Evolutionary conservation across 164 flowering plant species (phyloP), one percentile per base, ranked within the genome.

Genomic region (Annona cherimola): DNA sequence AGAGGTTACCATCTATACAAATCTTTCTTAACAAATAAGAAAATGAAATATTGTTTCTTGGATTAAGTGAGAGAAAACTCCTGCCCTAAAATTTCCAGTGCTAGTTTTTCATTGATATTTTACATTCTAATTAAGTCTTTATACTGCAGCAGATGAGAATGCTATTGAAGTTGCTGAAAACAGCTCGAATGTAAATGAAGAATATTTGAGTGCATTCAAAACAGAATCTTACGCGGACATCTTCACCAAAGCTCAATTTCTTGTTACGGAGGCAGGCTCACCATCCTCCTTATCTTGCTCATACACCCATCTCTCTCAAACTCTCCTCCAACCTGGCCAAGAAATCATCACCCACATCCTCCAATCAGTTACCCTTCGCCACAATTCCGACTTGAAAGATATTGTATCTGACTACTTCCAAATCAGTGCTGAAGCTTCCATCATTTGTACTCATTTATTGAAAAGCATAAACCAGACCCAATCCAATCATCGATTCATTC

Each of bases 361-460:
- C 9, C 86, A 87, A 61, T 79, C 86, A 7, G 45, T 85, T 5
- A 39, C 73, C 20, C 72, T 86, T 18, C 76, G 84, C 1, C 77
- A 69, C 45, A 69, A 80, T 44, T 79, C 85, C 0, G 74, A 81
- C 6, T 81, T 88, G 57, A 88, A 85, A 71, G 46, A 57, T 71
- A 77, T 88, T 0, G 61, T 90, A 39, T 76, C 73, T 9, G 74
- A 82, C 14, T 87, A 86, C 74, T 90, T 88, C 55, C 79, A 86
- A 2, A 71, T 81, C 4, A 87, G 95, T 50, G 90, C 90, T 0
- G 88, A 90, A 71, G 90, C 92, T 12, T 88, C 90, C 39, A 78
- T 60, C 45, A 79, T 85, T 16, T 87, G 95, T 74, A 84, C 79
- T 68, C 78, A 82, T n/a, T 85, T 90, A 66, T 78, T 87, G 11